A percentile compares a stretch with the other conserved stretches of the same genome.
These are phyloP conservation scores for Darksidea phi DNA, from an alignment of 495 filamentous ascomycete species.

Conservation along the genomic window DNA sequence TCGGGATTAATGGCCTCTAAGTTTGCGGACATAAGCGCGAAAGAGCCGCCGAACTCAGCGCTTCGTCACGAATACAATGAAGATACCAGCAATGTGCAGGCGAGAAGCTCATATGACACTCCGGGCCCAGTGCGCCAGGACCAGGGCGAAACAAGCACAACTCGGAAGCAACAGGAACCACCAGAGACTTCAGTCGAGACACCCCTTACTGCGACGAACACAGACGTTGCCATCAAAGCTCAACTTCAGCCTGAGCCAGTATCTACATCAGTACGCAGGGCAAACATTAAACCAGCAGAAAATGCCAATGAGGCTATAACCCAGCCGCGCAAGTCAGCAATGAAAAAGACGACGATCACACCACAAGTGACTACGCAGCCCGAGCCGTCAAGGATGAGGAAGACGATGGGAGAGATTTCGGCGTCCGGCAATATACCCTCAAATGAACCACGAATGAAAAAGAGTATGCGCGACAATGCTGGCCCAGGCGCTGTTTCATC, in stretches of 20 bases:
- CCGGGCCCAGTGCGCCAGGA: slow-evolving; percentile 64
- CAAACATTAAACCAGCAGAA: slow-evolving; percentile 47
- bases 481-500: background rate
- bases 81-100: background rate
- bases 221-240: background rate
- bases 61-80: slow-evolving; percentile 1
- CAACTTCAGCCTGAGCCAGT: background rate
- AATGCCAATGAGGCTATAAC: slow-evolving; percentile 28
- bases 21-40: slow-evolving; percentile 23
- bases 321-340: slow-evolving; percentile 33
- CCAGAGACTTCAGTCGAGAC: background rate
- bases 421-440: slow-evolving; percentile 1
- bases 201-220: background rate
- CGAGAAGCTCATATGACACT: slow-evolving; percentile 43
- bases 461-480: slow-evolving; percentile 32
- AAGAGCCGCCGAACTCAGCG: background rate
- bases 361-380: slow-evolving; percentile 12
- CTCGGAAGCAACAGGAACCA: slow-evolving; percentile 58
- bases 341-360: slow-evolving; percentile 35
- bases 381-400: slow-evolving; percentile 27
- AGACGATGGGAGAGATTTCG: slow-evolving; percentile 24
- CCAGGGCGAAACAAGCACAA: slow-evolving; percentile 61
- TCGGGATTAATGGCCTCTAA: slow-evolving; percentile 23
- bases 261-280: slow-evolving; percentile 1
- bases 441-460: slow-evolving; percentile 21